Percentiles rank a stretch among this genome's conserved stretches.
phyloP scores from a whole-genome alignment of 345 rosid species.

The Bruguiera sexangula region DNA sequence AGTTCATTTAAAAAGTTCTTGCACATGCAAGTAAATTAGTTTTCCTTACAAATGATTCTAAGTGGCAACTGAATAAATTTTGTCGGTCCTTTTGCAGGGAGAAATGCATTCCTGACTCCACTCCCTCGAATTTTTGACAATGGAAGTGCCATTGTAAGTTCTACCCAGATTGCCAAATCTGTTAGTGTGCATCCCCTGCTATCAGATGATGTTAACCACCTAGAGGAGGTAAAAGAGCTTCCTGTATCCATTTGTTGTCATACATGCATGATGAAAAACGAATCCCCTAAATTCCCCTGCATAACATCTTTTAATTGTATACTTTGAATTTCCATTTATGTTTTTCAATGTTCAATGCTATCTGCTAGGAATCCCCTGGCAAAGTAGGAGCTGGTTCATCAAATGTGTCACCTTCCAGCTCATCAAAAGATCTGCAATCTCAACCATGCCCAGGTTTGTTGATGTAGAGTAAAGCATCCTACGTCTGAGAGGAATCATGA shows the following conservation, averaged over 20 bases:
- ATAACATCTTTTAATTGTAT: background rate
- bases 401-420: slow-evolving; percentile 38
- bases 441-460: slow-evolving; percentile 55
- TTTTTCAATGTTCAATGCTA: slow-evolving; percentile 1
- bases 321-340: background rate
- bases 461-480: background rate
- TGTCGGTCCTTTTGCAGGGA: slow-evolving; percentile 37
- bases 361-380: slow-evolving; percentile 33
- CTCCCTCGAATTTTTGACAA: slow-evolving; percentile 44
- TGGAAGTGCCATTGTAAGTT: slow-evolving; percentile 33
- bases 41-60: background rate
- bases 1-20: background rate
- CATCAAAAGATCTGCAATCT: slow-evolving; percentile 44
- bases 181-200: slow-evolving; percentile 52
- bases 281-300: background rate
- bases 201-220: slow-evolving; percentile 25
- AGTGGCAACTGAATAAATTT: slow-evolving; percentile 15
- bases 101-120: slow-evolving; percentile 54
- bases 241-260: background rate
- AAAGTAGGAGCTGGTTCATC: slow-evolving; percentile 38
- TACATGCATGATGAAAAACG: background rate
- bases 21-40: background rate
- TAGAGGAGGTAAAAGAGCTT: slow-evolving; percentile 37
- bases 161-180: slow-evolving; percentile 36
- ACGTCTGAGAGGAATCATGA: background rate